Base-by-base conservation (phyloP, 371 early-diverging fungal genomes). In the Dichotomocladium elegans region DNA sequence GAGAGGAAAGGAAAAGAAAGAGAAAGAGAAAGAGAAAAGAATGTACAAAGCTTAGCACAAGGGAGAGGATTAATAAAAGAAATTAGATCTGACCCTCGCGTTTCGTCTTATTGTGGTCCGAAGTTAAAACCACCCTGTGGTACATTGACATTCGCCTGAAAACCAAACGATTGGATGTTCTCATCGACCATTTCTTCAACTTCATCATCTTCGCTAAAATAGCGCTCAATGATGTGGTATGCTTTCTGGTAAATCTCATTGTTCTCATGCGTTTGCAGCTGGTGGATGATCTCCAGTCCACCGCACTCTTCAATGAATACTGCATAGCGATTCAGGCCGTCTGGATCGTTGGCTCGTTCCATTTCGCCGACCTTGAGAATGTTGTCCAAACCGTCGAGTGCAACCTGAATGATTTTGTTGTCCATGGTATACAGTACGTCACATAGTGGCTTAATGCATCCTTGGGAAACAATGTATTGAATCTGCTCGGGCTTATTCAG, bases 371-470 rank as follows among this genome's bases (percentile, higher is more conserved):
- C 95, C 78, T 93, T 94, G 37, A 99, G 82, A 53, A 97, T 93
- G 78, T 97, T 96, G 61, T 95, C 95, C 50, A 99, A 70, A 30
- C 93, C 96, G 64, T 99, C 99, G 51, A 99, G 74, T 40, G 96
- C 95, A 3, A 97, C 96, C 60, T 93, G 94, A 48, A 93, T 90
- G 60, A 93, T 92, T 77, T 89, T 91, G 81, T 89, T 92, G 72
- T 93, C 99, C 85, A 79, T 85, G 72, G 86, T 88, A 43, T 70
- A 81, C 54, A 99, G 77, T 50, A 98, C 80, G 60, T 96, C 94
- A 67, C 96, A 92, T 33, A 99, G 75, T 10, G 99, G 97, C 64
- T 87, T 91, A 63, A 99, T 95, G 70, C 91, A 85, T 14, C 96
- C 96, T 58, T 89, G 89, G 35, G 79, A 70, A 28, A 97, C 95